Evolutionary conservation across 495 filamentous ascomycete species (phyloP).

Genomic region (Thermothielavioides terrestris): DNA sequence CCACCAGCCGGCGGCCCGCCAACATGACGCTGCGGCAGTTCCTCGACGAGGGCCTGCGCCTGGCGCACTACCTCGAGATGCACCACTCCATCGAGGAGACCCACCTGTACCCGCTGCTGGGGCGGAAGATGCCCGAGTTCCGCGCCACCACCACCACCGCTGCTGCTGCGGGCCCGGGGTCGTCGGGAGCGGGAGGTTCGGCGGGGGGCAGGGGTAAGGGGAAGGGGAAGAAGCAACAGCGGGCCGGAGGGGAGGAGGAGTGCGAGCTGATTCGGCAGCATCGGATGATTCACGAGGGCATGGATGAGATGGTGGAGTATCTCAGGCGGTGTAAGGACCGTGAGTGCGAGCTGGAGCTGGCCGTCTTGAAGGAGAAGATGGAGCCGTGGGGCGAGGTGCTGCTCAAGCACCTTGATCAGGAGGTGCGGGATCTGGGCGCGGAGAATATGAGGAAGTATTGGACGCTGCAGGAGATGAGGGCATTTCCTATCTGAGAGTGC

Average conservation of each 20-base stretch:
- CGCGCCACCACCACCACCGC: slow-evolving; percentile 4
- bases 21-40: slow-evolving; percentile 52
- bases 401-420: slow-evolving; percentile 65
- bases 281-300: slow-evolving; percentile 66
- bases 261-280: slow-evolving; percentile 68
- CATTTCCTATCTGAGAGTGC: slow-evolving; percentile 53
- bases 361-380: slow-evolving; percentile 61
- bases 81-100: slow-evolving; percentile 84
- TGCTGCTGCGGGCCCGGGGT: neutral
- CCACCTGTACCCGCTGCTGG: slow-evolving; percentile 72
- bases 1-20: slow-evolving; percentile 42
- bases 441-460: slow-evolving; percentile 87
- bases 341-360: slow-evolving; percentile 59
- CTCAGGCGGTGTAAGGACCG: slow-evolving; percentile 53
- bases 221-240: slow-evolving; percentile 3
- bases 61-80: slow-evolving; percentile 57
- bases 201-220: neutral
- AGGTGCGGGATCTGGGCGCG: slow-evolving; percentile 59
- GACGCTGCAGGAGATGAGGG: slow-evolving; percentile 64
- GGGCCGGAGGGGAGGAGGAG: no score
- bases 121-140: slow-evolving; percentile 75
- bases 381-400: slow-evolving; percentile 54
- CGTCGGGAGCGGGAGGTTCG: neutral
- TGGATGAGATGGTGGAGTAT: slow-evolving; percentile 66
- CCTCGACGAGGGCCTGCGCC: slow-evolving; percentile 53